Base-by-base conservation (phyloP, 2,329 filamentous ascomycete species). In the Phyllosticta ampelicida region DNA sequence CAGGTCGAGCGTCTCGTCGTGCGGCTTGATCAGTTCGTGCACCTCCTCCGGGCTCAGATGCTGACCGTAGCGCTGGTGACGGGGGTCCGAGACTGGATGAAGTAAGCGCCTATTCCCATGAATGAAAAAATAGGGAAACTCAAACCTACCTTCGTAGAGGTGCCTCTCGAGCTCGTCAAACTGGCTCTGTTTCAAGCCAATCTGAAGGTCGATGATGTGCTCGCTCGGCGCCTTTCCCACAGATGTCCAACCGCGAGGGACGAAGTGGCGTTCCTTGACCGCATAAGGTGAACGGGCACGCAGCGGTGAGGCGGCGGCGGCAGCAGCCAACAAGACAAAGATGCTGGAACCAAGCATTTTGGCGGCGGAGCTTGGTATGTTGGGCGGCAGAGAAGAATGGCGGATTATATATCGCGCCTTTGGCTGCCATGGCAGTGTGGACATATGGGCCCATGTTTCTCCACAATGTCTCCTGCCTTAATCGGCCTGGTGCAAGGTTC, bases 111-210 rank as follows among this genome's bases (percentile, higher is more conserved):
- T 63, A 56, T 66, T 65, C 2, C 65, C 13, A n/a, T 19, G 2
- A 26, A 20, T 56, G 56, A 60, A 62, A 20, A 8, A 28, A 6
- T 5, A 20, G 20, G 29, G 11, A 49, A 2, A 51, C n/a, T n/a
- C n/a, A n/a, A 23, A 49, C 49, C 18, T 67, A 78, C 76, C 74
- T 68, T 81, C 75, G 58, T 75, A 73, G 5, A 84, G 71, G 63
- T 82, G 80, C 60, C 75, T 73, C 66, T 83, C 80, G 19, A 84
- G 70, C 62, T 79, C 77, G 18, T 75, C 74, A 59, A 83, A 81
- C 50, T 78, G 77, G 60, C 75, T 73, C 66, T 84, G 81, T 72
- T 79, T 83, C 60, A 85, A 66, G 28, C 78, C 81, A 64, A 84
- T 83, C 54, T 81, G 77, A 52, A 85, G 69, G 36, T 80, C 70